Evolutionary conservation across 2,329 filamentous ascomycete genomes (phyloP).

Genomic region (Aspergillus nomiae): DNA sequence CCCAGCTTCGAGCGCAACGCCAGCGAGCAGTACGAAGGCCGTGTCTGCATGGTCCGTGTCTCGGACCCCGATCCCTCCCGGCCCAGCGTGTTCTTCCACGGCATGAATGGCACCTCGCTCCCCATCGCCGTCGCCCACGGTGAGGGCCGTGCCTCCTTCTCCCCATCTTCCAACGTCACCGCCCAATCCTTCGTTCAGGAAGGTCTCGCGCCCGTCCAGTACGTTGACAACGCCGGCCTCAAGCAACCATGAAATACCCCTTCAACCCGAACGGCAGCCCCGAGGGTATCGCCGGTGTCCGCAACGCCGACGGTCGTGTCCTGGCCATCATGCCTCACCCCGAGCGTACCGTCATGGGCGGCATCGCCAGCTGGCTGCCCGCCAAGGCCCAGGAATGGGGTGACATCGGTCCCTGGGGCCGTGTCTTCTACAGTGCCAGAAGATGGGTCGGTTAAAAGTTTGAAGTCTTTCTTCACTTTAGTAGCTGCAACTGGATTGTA

Average conservation of each 20-base stretch:
- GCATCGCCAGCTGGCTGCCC: slow-evolving; percentile 75
- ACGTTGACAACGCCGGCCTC: slow-evolving; percentile 76
- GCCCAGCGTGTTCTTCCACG: slow-evolving; percentile 83
- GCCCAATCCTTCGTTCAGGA: slow-evolving; percentile 59
- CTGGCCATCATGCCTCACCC: slow-evolving; percentile 93
- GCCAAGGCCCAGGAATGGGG: slow-evolving; percentile 68
- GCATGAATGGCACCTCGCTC: slow-evolving; percentile 78
- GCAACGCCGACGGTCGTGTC: slow-evolving; percentile 75
- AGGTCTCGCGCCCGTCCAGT: slow-evolving; percentile 75
- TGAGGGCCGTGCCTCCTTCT: slow-evolving; percentile 79
- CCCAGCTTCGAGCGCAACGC: slow-evolving; percentile 83
- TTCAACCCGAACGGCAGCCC: slow-evolving; percentile 88
- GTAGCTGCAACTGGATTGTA: neutral
- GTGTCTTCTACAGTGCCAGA: slow-evolving; percentile 84
- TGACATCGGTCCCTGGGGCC: slow-evolving; percentile 80
- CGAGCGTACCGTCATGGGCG: slow-evolving; percentile 81
- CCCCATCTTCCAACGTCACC: slow-evolving; percentile 49
- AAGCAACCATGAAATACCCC: slow-evolving; percentile 78
- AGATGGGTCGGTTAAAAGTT: slow-evolving; percentile 72
- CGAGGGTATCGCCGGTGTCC: slow-evolving; percentile 76
- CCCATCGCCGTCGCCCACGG: slow-evolving; percentile 90
- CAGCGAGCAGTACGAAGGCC: slow-evolving; percentile 86
- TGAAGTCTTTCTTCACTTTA: neutral
- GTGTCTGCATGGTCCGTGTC: slow-evolving; percentile 82
- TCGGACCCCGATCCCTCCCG: slow-evolving; percentile 58